phyloP scores from a whole-genome alignment of 441 rosid genomes.

The Kokia cookei region DNA sequence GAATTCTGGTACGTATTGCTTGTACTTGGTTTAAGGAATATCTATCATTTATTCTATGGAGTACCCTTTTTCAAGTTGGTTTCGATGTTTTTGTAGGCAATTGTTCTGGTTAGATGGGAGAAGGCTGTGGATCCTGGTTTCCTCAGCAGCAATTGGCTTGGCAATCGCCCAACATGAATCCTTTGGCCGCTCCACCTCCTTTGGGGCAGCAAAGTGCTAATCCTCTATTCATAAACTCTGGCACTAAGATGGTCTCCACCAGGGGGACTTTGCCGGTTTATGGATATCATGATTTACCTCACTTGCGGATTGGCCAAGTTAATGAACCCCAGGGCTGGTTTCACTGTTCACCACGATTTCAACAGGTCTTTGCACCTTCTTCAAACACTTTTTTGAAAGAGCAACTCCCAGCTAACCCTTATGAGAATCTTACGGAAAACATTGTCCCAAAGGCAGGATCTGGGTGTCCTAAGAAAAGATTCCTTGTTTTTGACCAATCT shows the following conservation, averaged over 20 bases:
- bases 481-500: constrained; percentile 51
- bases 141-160: constrained; percentile 37
- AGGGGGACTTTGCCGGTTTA: constrained; percentile 21
- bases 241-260: constrained; percentile 25
- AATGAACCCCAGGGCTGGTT: constrained; percentile 41
- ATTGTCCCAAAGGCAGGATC: constrained; percentile 6
- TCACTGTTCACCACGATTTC: constrained; percentile 36
- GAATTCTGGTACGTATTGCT: constrained; percentile 28
- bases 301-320: constrained; percentile 15
- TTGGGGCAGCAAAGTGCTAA: constrained; percentile 19
- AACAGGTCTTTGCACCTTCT: constrained; percentile 33
- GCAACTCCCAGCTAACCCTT: constrained; percentile 11
- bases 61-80: background rate
- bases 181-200: constrained; percentile 10
- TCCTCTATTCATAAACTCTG: constrained; percentile 17
- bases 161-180: constrained; percentile 27
- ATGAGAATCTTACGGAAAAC: background rate
- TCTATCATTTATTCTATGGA: background rate
- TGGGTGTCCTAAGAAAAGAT: constrained; percentile 33
- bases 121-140: constrained; percentile 42
- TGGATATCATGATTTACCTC: constrained; percentile 16
- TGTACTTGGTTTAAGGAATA: background rate
- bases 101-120: constrained; percentile 54
- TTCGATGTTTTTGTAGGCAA: constrained; percentile 28
- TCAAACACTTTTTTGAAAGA: constrained; percentile 18